Conservation (phyloP, 345 rosid species). For the Moricandia moricandioides region DNA sequence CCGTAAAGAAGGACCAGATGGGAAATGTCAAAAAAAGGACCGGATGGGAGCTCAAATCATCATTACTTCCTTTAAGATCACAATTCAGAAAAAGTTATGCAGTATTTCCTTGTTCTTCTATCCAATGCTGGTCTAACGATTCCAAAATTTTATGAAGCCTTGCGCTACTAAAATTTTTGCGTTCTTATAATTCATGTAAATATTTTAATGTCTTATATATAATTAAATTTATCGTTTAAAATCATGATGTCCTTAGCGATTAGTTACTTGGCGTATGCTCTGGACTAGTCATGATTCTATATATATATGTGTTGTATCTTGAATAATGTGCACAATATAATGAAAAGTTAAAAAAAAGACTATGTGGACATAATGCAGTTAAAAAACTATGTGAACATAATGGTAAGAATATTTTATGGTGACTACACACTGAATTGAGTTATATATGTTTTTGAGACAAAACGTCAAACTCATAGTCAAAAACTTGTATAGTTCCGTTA, state of each 20-base stretch:
- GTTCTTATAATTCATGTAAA: too few species aligned
- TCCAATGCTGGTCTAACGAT: background rate
- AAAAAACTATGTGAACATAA: background rate
- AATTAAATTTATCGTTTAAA: too few species aligned
- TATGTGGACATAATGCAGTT: background rate
- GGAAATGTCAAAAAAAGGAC: background rate
- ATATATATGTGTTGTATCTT: background rate
- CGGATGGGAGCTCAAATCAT: slow-evolving; percentile 20
- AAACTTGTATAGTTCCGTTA: background rate
- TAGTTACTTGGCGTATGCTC: too few species aligned
- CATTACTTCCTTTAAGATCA: slow-evolving; percentile 32
- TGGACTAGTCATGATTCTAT: background rate
- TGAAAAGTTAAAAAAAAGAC: too few species aligned
- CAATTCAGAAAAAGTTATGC: slow-evolving; percentile 19
- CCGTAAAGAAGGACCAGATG: slow-evolving; percentile 2
- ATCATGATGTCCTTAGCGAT: too few species aligned
- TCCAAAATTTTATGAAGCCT: too few species aligned
- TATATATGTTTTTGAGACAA: background rate
- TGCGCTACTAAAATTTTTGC: too few species aligned
- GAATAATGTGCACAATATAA: too few species aligned
- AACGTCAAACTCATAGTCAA: background rate
- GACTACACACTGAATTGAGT: background rate
- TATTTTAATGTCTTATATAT: too few species aligned
- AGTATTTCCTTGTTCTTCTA: background rate
- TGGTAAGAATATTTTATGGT: background rate